Percentiles rank a stretch among this genome's conserved stretches.
These are phyloP conservation scores for Talaromyces marneffei DNA, from an alignment of 2,329 filamentous ascomycete genomes.

Conservation along the genomic window DNA sequence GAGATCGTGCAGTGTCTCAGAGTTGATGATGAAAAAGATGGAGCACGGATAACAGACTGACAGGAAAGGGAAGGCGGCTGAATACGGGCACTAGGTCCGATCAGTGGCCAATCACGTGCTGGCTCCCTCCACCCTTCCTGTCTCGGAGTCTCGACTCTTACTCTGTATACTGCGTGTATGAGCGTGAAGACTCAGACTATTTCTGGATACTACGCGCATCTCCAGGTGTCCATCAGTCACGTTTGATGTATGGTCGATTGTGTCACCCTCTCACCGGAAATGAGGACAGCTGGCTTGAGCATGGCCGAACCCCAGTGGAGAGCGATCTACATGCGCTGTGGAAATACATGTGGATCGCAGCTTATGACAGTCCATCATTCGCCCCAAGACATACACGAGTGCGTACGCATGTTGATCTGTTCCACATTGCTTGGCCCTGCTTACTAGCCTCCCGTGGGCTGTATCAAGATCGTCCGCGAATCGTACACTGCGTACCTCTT, in stretches of 20 bases:
- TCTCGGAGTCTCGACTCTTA: neutral
- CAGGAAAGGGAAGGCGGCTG: neutral
- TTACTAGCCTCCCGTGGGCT: neutral
- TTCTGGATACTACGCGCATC: too few relatives aligned
- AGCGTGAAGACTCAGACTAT: too few relatives aligned
- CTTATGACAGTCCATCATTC: neutral
- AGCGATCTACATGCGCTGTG: neutral
- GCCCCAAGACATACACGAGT: neutral
- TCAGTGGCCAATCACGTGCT: slow-evolving; percentile 5
- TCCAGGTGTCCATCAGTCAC: too few relatives aligned
- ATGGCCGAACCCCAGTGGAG: neutral
- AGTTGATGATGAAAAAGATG: neutral
- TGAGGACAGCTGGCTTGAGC: neutral
- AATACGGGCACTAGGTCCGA: neutral
- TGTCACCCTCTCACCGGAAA: neutral
- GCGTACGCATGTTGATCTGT: neutral
- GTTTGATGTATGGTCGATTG: too few relatives aligned
- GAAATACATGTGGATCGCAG: neutral
- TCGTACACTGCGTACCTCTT: neutral
- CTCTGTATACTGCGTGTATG: too few relatives aligned
- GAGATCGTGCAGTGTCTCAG: neutral
- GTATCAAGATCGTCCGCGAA: neutral
- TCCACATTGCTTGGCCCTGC: neutral
- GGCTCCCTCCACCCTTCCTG: neutral
- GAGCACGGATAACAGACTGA: too few relatives aligned